Evolutionary conservation across 2,329 filamentous ascomycete genomes (phyloP).

Genomic region (Exophiala aquamarina): DNA sequence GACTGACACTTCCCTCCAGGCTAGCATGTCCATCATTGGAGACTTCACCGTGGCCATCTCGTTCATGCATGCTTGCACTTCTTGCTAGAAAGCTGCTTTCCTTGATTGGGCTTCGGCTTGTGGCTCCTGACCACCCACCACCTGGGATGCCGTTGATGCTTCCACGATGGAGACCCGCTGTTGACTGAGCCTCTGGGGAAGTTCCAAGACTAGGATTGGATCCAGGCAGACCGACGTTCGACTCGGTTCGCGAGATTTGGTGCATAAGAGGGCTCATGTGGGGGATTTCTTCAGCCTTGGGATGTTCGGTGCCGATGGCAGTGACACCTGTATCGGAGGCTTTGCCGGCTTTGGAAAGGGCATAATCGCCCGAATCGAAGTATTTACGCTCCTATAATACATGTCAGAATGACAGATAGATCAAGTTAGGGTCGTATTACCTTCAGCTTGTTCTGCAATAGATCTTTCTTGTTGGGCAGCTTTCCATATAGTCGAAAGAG

Average conservation of each 20-base stretch:
- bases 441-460: conserved; percentile 97
- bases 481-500: conserved; percentile 98
- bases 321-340: conserved; percentile 91
- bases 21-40: conserved; percentile 41
- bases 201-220: conserved; percentile 30
- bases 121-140: conserved; percentile 35
- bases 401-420: conserved; percentile 2
- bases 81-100: conserved; percentile 84
- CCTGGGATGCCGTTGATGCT: conserved; percentile 46
- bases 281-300: conserved; percentile 91
- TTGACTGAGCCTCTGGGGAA: conserved; percentile 30
- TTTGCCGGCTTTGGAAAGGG: conserved; percentile 95
- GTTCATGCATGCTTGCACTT: conserved; percentile 67
- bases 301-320: conserved; percentile 90
- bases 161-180: conserved; percentile 40
- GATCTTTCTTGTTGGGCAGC: conserved; percentile 91
- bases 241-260: conserved; percentile 43
- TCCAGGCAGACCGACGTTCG: conserved; percentile 27
- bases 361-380: conserved; percentile 95
- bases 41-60: conserved; percentile 44
- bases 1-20: conserved; percentile 40
- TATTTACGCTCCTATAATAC: conserved; percentile 80
- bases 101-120: conserved; percentile 80
- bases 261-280: conserved; percentile 69
- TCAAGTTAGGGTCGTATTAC: conserved; percentile 39